These are phyloP conservation scores for Diaporthe australafricana DNA, from an alignment of 2,329 filamentous ascomycete genomes.

Conservation along the genomic window DNA sequence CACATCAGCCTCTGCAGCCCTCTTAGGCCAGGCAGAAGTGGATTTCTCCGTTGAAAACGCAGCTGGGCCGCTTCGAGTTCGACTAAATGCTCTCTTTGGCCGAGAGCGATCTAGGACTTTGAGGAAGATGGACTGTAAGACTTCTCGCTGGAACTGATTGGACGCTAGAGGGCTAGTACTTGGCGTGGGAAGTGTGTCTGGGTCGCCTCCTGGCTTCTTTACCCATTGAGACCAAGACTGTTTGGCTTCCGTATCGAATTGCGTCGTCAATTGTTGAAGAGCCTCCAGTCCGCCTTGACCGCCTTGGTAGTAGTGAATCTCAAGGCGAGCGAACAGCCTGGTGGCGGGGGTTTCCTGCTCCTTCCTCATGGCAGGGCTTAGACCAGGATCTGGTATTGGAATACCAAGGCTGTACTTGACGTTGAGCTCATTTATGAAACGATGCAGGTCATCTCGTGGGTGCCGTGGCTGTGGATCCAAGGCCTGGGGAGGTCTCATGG, in stretches of 20 bases:
- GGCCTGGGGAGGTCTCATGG: constrained; percentile 2
- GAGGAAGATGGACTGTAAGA: constrained; percentile 43
- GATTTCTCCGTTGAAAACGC: constrained; percentile 17
- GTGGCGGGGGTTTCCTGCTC: constrained; percentile 32
- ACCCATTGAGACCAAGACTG: constrained; percentile 40
- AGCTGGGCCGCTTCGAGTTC: constrained; percentile 35
- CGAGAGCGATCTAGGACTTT: constrained; percentile 37
- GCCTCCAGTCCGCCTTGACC: constrained; percentile 34
- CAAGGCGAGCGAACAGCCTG: constrained; percentile 37
- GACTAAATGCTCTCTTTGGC: constrained; percentile 12
- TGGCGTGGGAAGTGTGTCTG: constrained; percentile 36
- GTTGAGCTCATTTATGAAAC: constrained; percentile 43
- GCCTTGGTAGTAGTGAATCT: constrained; percentile 40
- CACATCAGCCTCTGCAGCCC: constrained; percentile 3
- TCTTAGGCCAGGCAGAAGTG: neutral
- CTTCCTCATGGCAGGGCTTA: constrained; percentile 39
- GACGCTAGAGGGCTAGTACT: constrained; percentile 35
- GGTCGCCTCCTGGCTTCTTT: constrained; percentile 39
- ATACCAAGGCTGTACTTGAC: constrained; percentile 44
- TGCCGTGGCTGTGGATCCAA: neutral
- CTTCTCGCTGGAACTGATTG: constrained; percentile 36
- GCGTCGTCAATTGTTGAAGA: constrained; percentile 36
- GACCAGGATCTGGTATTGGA: constrained; percentile 37
- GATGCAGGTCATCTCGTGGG: constrained; percentile 25
- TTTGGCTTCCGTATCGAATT: constrained; percentile 42